Evolutionary conservation across 768 basidiomycete genomes (phyloP), one percentile per base, ranked within the genome.

Genomic region (Pleurotus citrinopileatus): DNA sequence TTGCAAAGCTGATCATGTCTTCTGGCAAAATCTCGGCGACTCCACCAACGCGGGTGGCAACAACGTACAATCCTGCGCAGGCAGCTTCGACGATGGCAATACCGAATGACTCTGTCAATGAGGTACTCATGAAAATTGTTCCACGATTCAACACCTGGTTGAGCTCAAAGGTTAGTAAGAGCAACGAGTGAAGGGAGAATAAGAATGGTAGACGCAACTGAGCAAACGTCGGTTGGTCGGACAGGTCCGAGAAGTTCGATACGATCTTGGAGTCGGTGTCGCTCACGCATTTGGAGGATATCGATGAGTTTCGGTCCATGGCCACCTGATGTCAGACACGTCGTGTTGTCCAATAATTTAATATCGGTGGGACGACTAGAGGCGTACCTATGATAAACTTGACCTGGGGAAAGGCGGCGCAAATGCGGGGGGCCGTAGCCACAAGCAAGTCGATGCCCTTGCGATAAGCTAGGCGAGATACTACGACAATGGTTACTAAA

Each of bases 81-180:
- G 97, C 97, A 0, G 96, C 97, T 73, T 99, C 97, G 38, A 99
- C 80, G 59, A 96, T 94, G n/a, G 90, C 91, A 59, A 96, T 98
- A 0, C 97, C 96, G 60, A 98, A 99, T 0, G 97, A 83, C 66
- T 98, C 97, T 1, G 96, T 98, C 22, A 98, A 78, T 0, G 94
- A 95, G 0, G 97, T 95, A 63, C 95, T 97, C 75, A 99, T 77
- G 70, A 89, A 99, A 56, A 99, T 94, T 10, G 91, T 79, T 1
- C 95, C 97, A 38, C 84, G 84, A 5, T 77, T 75, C 9, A 99
- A 79, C n/a, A 97, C 86, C 92, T 94, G 59, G 12, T n/a, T 25
- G 0, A 23, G 28, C 17, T 38, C 44, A 22, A 37, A 12, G 13
- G 23, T 15, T 40, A 40, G 48, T 38, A 34, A 27, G 54, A 15